phyloP scores from a whole-genome alignment of 2,329 filamentous ascomycete genomes.

The Pseudogymnoascus sp. region DNA sequence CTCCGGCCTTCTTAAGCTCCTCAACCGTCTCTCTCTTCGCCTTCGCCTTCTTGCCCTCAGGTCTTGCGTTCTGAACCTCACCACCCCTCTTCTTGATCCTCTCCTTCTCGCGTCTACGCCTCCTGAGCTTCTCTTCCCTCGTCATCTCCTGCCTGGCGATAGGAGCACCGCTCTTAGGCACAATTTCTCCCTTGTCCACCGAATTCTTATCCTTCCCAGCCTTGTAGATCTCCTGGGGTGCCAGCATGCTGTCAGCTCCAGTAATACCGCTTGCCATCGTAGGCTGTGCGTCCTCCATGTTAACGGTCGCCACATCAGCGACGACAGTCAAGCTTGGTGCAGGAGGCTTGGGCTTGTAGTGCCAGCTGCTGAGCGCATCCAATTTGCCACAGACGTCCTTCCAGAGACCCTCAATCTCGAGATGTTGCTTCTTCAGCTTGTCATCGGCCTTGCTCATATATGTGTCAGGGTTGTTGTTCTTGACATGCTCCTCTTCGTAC shows the following conservation, averaged over 20 bases:
- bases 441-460: slow-evolving; percentile 79
- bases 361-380: slow-evolving; percentile 85
- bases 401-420: slow-evolving; percentile 79
- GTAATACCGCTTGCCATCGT: slow-evolving; percentile 69
- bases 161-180: slow-evolving; percentile 70
- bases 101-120: slow-evolving; percentile 79
- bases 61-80: slow-evolving; percentile 41
- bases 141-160: slow-evolving; percentile 80
- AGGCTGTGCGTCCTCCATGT: slow-evolving; percentile 93
- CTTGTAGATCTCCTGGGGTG: slow-evolving; percentile 90
- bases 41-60: slow-evolving; percentile 53
- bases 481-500: slow-evolving; percentile 88
- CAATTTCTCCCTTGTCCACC: slow-evolving; percentile 61
- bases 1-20: slow-evolving; percentile 71
- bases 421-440: slow-evolving; percentile 74
- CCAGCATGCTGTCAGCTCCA: slow-evolving; percentile 67
- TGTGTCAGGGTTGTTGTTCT: slow-evolving; percentile 66
- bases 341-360: slow-evolving; percentile 86
- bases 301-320: slow-evolving; percentile 81
- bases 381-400: slow-evolving; percentile 71
- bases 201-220: slow-evolving; percentile 58
- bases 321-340: slow-evolving; percentile 80
- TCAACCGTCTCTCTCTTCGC: slow-evolving; percentile 45
- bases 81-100: slow-evolving; percentile 64
- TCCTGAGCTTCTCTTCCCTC: slow-evolving; percentile 74